These are phyloP conservation scores for Lyophyllum shimeji DNA, from an alignment of 768 basidiomycete species.

Conservation along the genomic window DNA sequence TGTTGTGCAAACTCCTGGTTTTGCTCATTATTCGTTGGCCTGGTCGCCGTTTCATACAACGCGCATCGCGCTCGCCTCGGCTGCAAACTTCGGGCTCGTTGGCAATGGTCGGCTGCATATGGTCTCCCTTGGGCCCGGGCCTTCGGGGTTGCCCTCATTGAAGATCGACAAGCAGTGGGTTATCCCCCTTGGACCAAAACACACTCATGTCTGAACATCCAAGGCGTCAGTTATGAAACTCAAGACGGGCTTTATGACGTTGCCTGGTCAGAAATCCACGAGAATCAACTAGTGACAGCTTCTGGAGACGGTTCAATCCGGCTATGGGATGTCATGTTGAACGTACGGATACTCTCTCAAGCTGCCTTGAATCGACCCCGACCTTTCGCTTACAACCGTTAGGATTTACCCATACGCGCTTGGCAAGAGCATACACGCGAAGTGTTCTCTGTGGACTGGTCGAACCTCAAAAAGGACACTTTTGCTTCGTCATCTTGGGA, in stretches of 20 bases:
- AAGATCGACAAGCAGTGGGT: conserved; percentile 72
- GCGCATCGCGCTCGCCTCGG: conserved; percentile 75
- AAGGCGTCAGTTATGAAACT: conserved; percentile 70
- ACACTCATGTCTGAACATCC: conserved; percentile 21
- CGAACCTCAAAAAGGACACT: conserved; percentile 84
- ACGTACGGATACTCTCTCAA: conserved; percentile 47
- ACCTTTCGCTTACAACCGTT: conserved; percentile 20
- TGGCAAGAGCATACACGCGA: conserved; percentile 97
- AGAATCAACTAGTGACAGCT: conserved; percentile 87
- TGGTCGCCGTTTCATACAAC: conserved; percentile 86
- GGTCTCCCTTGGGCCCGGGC: conserved; percentile 50
- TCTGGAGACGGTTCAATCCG: conserved; percentile 90
- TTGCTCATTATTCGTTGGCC: conserved; percentile 77
- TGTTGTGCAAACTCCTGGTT: conserved; percentile 71
- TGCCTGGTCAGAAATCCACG: conserved; percentile 94
- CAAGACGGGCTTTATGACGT: conserved; percentile 89
- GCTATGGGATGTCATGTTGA: conserved; percentile 87
- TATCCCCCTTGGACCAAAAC: neutral
- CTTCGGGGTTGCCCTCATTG: conserved; percentile 41
- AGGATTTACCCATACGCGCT: conserved; percentile 87
- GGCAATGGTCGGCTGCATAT: conserved; percentile 91
- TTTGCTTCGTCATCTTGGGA: conserved; percentile 94
- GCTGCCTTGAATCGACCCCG: neutral
- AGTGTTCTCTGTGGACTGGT: conserved; percentile 95
- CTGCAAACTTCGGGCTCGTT: conserved; percentile 93